Evolutionary conservation across 2,329 filamentous ascomycete genomes (phyloP).

Genomic region (Talaromyces sp.): DNA sequence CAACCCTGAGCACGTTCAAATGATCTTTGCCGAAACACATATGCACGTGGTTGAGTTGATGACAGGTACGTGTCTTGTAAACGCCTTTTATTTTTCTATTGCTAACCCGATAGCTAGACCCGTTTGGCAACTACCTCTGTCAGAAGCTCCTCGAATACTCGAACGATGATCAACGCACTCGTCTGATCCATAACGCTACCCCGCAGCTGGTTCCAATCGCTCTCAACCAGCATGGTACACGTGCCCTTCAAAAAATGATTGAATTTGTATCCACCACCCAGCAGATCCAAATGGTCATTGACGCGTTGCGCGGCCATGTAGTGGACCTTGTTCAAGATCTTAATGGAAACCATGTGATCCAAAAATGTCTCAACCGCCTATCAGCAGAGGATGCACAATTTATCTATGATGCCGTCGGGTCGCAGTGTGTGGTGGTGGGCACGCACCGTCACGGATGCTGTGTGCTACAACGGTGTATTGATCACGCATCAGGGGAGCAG

Average conservation of each 20-base stretch:
- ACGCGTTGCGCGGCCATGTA: conserved; percentile 74
- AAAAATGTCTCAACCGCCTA: conserved; percentile 97
- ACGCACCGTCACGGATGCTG: conserved; percentile 98
- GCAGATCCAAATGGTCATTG: conserved; percentile 82
- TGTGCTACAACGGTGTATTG: conserved; percentile 95
- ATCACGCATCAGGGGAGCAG: conserved; percentile 86
- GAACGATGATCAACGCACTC: conserved; percentile 90
- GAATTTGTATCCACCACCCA: conserved; percentile 83
- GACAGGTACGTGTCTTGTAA: conserved; percentile 54
- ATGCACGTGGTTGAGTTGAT: conserved; percentile 94
- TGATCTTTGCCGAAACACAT: conserved; percentile 92
- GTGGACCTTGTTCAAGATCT: conserved; percentile 94
- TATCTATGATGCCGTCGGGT: conserved; percentile 91
- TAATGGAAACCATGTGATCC: conserved; percentile 98
- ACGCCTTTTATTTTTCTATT: background rate
- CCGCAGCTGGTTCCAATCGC: conserved; percentile 87
- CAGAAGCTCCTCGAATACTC: conserved; percentile 96
- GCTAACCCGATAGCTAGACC: conserved; percentile 51
- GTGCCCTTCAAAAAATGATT: conserved; percentile 98
- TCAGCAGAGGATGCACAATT: conserved; percentile 80
- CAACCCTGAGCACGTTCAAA: conserved; percentile 73
- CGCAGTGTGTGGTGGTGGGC: conserved; percentile 80
- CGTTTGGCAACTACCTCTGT: conserved; percentile 98
- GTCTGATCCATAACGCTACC: conserved; percentile 83
- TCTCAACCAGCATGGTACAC: conserved; percentile 92